Conservation (phyloP, 2,329 filamentous ascomycete genomes). For the Xylogone sp. region DNA sequence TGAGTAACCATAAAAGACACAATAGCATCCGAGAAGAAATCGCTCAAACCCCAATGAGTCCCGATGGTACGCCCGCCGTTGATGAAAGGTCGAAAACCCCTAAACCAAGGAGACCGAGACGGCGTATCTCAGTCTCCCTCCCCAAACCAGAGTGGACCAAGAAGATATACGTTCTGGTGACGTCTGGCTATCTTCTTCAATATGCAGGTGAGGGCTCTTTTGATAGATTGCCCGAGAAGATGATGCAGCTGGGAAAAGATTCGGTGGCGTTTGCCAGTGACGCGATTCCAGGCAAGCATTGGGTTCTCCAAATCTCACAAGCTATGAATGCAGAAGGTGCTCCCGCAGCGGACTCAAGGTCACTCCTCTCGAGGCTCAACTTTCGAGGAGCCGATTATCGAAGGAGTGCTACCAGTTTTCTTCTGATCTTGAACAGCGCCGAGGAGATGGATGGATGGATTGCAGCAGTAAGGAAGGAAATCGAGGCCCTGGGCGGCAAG, state of each 20-base stretch:
- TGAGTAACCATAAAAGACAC: constrained; percentile 48
- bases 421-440: constrained; percentile 69
- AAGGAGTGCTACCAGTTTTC: constrained; percentile 56
- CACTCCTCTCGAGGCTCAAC: constrained; percentile 61
- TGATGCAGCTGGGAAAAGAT: constrained; percentile 66
- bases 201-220: constrained; percentile 68
- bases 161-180: constrained; percentile 68
- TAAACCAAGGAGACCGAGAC: constrained; percentile 34
- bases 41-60: constrained; percentile 21
- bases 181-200: constrained; percentile 70
- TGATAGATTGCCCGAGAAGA: constrained; percentile 70
- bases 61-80: constrained; percentile 8
- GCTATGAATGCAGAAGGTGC: constrained; percentile 56
- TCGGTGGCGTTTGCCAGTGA: constrained; percentile 80
- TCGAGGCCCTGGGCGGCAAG: constrained; percentile 66
- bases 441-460: constrained; percentile 78
- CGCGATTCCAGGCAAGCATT: constrained; percentile 73
- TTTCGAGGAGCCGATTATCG: constrained; percentile 52
- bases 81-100: constrained; percentile 31
- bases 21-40: constrained; percentile 36
- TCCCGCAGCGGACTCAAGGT: constrained; percentile 48
- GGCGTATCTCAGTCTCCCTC: constrained; percentile 29
- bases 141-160: constrained; percentile 58
- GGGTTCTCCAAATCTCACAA: constrained; percentile 74
- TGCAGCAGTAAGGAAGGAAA: constrained; percentile 61